These are phyloP conservation scores for Pulchroboletus neoregius DNA, from an alignment of 1,284 basidiomycete genomes.

Conservation along the genomic window DNA sequence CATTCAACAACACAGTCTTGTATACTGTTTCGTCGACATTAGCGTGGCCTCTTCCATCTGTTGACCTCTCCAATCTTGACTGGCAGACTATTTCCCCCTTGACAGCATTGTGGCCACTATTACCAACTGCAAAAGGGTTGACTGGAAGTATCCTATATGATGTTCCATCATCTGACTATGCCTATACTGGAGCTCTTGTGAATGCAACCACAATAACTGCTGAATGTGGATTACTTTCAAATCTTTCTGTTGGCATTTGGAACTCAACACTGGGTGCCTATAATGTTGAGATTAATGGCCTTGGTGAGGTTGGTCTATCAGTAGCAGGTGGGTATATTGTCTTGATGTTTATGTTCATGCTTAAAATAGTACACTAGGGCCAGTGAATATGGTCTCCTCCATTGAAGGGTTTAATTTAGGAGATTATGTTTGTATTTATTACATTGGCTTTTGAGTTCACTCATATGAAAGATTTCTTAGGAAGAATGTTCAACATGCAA, in stretches of 20 bases:
- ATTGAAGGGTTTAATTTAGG: too few species aligned
- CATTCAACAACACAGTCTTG: constrained; percentile 3
- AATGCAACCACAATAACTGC: constrained; percentile 11
- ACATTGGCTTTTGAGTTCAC: background rate
- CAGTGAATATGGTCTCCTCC: background rate
- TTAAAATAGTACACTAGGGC: background rate
- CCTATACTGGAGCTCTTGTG: constrained; percentile 8
- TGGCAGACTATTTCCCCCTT: constrained; percentile 6
- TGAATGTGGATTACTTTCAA: constrained; percentile 14
- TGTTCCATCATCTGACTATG: background rate
- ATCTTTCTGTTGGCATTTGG: background rate
- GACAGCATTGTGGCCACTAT: background rate
- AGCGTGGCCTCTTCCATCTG: constrained; percentile 5
- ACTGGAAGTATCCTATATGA: constrained; percentile 15
- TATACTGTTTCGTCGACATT: constrained; percentile 1
- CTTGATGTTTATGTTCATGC: background rate
- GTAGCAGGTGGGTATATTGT: background rate
- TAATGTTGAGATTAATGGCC: constrained; percentile 1
- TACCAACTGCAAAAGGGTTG: constrained; percentile 13
- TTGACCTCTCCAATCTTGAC: constrained; percentile 1
- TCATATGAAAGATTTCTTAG: background rate
- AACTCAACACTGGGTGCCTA: background rate
- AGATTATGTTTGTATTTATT: background rate
- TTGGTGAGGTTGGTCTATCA: constrained; percentile 1
- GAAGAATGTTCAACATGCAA: background rate